Conservation (phyloP, 768 basidiomycete species). For the Trametes punicea region DNA sequence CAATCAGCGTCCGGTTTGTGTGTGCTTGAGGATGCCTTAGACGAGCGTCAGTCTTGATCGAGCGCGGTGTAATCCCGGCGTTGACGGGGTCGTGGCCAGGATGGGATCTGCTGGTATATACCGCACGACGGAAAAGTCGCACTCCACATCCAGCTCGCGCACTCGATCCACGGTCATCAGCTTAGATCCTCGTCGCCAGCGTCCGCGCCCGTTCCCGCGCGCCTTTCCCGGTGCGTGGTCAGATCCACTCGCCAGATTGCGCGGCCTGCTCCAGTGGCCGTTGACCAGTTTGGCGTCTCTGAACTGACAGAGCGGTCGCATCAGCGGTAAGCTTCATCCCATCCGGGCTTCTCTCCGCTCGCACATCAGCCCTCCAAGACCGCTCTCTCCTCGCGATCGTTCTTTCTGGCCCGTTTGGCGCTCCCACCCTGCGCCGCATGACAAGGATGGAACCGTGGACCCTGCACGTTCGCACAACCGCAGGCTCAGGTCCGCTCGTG, state of each 20-base stretch:
- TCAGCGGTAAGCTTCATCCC: background rate
- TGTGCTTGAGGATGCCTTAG: constrained; percentile 10
- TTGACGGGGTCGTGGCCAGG: background rate
- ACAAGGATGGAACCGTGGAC: background rate
- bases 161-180: constrained; percentile 4
- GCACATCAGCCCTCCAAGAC: constrained; percentile 4
- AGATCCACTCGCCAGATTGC: background rate
- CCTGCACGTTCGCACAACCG: background rate
- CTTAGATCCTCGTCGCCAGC: constrained; percentile 9
- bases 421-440: background rate
- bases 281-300: background rate
- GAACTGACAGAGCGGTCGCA: background rate
- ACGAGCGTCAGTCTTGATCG: background rate
- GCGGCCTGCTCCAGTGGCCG: background rate
- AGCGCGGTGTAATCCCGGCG: constrained; percentile 1
- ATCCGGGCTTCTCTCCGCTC: constrained; percentile 7
- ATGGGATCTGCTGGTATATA: background rate
- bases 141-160: constrained; percentile 2
- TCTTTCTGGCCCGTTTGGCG: too few species aligned
- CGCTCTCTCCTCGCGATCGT: constrained; percentile 1
- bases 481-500: background rate
- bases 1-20: constrained; percentile 9
- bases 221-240: background rate
- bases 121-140: constrained; percentile 4
- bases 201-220: background rate